Conservation (phyloP, 148 eudicot genomes). For the Vaccinium macrocarpon region DNA sequence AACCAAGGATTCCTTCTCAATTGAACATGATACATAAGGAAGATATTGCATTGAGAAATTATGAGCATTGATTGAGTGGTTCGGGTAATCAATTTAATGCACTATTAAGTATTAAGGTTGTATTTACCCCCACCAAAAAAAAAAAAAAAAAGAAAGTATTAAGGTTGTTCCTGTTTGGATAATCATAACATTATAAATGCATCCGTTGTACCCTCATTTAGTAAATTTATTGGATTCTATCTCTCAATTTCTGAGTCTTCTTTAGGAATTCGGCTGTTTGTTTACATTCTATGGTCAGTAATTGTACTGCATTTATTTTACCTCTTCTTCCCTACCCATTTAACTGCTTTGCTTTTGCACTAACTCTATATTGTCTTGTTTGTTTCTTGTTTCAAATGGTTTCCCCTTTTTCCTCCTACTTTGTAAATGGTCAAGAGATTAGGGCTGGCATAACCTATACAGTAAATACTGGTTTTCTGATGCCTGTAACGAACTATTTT, state of each 20-base stretch:
- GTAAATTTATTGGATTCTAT: neutral
- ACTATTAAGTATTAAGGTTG: neutral
- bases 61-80: neutral
- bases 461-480: neutral
- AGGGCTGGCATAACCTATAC: neutral
- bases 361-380: neutral
- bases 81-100: neutral
- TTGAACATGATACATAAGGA: neutral
- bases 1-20: neutral
- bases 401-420: neutral
- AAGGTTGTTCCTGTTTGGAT: neutral
- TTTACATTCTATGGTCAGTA: neutral
- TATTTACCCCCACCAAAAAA: no score
- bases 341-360: neutral
- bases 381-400: neutral
- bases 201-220: neutral
- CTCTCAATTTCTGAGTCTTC: constrained; percentile 3
- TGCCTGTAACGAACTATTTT: neutral
- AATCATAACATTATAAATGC: neutral
- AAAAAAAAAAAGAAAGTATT: no score
- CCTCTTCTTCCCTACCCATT: neutral
- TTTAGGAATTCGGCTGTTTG: neutral
- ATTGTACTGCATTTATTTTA: neutral
- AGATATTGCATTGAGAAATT: neutral
- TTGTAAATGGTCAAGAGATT: neutral